phyloP scores from a whole-genome alignment of 306 rosid species.

The Pachyrhizus erosus region DNA sequence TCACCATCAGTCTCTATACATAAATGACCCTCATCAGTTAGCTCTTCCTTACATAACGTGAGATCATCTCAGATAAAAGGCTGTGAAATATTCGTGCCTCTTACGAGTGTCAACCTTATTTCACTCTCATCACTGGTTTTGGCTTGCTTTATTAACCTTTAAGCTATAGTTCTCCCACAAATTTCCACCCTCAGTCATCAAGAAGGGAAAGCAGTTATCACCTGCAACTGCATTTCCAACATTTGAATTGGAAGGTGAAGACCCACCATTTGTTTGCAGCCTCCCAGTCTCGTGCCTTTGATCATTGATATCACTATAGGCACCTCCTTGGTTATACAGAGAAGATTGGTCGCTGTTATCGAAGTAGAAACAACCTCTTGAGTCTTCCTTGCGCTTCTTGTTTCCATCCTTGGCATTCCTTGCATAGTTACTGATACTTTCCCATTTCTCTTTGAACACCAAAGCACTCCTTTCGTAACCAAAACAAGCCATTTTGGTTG shows the following conservation, averaged over 20 bases:
- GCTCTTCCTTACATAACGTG: conserved; percentile 47
- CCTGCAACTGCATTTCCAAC: conserved; percentile 54
- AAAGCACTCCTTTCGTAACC: conserved; percentile 66
- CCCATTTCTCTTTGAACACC: conserved; percentile 68
- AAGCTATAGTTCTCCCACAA: conserved; percentile 91
- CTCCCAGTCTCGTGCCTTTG: conserved; percentile 52
- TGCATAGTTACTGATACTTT: conserved; percentile 46
- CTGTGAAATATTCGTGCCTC: conserved; percentile 33
- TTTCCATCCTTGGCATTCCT: conserved; percentile 46
- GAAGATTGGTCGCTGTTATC: conserved; percentile 62
- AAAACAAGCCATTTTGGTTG: conserved; percentile 63
- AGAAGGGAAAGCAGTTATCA: conserved; percentile 80
- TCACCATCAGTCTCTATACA: conserved; percentile 55
- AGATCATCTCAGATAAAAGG: conserved; percentile 37
- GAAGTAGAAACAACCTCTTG: conserved; percentile 60
- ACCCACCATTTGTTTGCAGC: conserved; percentile 49
- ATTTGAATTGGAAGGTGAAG: conserved; percentile 65
- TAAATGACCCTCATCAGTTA: conserved; percentile 46
- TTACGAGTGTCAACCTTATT: conserved; percentile 38
- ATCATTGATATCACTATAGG: conserved; percentile 64
- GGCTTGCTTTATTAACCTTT: conserved; percentile 72
- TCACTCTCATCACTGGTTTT: conserved; percentile 54
- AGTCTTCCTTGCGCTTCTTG: conserved; percentile 84
- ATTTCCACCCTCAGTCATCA: conserved; percentile 77
- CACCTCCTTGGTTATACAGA: conserved; percentile 59